Conservation (phyloP, 148 eudicot genomes). For the Fagopyrum homotropicum region DNA sequence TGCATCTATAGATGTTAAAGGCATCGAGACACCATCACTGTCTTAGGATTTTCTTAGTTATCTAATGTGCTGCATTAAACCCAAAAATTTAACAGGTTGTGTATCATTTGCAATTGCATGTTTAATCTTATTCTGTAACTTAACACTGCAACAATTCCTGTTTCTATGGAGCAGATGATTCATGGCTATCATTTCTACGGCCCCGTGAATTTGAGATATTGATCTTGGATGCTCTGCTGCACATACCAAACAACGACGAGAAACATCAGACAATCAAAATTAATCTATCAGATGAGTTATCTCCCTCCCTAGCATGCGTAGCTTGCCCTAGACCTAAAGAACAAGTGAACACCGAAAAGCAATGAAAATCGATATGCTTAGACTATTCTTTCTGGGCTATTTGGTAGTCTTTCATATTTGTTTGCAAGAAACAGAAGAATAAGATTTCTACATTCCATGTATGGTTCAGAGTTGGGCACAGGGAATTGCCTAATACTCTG, state of each 20-base stretch:
- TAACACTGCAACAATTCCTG: background rate
- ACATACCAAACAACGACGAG: slow-evolving; percentile 68
- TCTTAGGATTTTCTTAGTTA: background rate
- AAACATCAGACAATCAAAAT: slow-evolving; percentile 51
- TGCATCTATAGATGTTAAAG: background rate
- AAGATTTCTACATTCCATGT: slow-evolving; percentile 6
- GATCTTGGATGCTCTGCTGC: slow-evolving; percentile 80
- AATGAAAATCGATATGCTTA: slow-evolving; percentile 17
- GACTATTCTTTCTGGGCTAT: background rate
- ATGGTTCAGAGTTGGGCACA: background rate
- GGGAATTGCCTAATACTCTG: background rate
- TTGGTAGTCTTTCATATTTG: background rate
- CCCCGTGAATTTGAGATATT: slow-evolving; percentile 75
- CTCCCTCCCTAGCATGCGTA: slow-evolving; percentile 37
- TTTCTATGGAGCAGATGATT: slow-evolving; percentile 35
- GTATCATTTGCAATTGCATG: background rate
- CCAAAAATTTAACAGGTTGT: background rate
- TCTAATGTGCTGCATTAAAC: background rate
- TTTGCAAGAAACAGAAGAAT: background rate
- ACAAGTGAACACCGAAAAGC: slow-evolving; percentile 29
- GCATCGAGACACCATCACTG: background rate
- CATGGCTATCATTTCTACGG: slow-evolving; percentile 48
- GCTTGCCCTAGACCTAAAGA: slow-evolving; percentile 44
- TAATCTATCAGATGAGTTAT: slow-evolving; percentile 34
- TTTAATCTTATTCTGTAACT: background rate